These are phyloP conservation scores for Elymus sibiricus DNA, from an alignment of 176 grass and related monocot genomes.

Conservation along the genomic window DNA sequence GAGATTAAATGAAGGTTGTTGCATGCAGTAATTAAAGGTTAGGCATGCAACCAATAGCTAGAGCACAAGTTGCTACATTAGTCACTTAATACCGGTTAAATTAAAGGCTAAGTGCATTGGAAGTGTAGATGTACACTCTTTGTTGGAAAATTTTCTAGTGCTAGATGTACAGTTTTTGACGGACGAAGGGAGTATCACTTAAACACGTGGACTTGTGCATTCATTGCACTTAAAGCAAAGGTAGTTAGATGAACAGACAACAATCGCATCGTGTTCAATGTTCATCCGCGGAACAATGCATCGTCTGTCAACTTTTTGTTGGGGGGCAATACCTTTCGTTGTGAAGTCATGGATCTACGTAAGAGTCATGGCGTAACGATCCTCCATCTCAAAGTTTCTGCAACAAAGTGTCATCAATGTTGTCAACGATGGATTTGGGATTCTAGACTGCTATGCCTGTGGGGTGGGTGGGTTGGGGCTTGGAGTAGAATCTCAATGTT, in stretches of 20 bases:
- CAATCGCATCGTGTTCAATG: neutral
- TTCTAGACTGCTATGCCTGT: neutral
- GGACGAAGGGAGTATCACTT: no score
- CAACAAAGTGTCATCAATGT: neutral
- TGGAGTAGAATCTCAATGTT: neutral
- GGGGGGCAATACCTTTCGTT: rapidly evolving
- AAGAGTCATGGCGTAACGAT: neutral
- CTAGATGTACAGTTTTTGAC: no score
- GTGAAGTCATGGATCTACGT: neutral
- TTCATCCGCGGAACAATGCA: neutral
- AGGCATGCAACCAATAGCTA: no score
- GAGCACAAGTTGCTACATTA: no score
- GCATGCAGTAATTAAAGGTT: no score
- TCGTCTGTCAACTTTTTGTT: neutral
- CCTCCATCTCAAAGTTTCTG: neutral
- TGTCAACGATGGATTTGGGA: neutral
- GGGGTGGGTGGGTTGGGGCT: neutral
- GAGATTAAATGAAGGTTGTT: no score
- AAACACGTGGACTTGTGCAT: neutral
- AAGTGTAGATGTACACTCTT: no score
- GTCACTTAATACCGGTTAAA: no score
- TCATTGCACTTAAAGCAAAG: neutral
- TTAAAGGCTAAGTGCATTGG: no score
- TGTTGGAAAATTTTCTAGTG: no score
- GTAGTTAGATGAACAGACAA: neutral